Conservation (phyloP, 352 stramenopile species). For the Phytophthora quininea region DNA sequence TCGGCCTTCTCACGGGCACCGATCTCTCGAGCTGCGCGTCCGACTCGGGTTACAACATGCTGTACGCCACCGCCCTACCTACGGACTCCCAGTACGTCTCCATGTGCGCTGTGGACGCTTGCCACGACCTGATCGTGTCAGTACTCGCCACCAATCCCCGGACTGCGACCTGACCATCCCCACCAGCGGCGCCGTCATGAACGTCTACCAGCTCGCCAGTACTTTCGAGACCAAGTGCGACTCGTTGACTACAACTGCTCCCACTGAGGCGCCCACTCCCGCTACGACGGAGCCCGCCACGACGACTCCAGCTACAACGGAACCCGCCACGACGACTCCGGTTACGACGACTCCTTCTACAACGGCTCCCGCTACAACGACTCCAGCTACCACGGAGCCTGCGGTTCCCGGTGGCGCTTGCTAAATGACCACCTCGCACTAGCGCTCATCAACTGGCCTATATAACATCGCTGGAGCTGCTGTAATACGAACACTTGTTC, state of each 20-base stretch:
- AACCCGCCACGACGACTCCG: slow-evolving; percentile 4
- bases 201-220: slow-evolving; percentile 39
- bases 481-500: not conserved
- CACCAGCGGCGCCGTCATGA: slow-evolving; percentile 45
- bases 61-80: slow-evolving; percentile 32
- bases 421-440: slow-evolving; percentile 1
- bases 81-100: slow-evolving; percentile 24
- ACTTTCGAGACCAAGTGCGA: slow-evolving; percentile 29
- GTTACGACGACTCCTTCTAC: slow-evolving; percentile 7
- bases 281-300: slow-evolving; percentile 1
- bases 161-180: slow-evolving; percentile 51
- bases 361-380: slow-evolving; percentile 11
- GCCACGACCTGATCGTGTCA: slow-evolving; percentile 35
- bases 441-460: too few species aligned
- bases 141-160: slow-evolving; percentile 36
- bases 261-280: slow-evolving; percentile 4
- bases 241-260: slow-evolving; percentile 7
- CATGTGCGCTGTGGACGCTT: slow-evolving; percentile 39
- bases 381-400: slow-evolving; percentile 17
- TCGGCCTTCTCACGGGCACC: slow-evolving; percentile 19
- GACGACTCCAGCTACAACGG: slow-evolving; percentile 5
- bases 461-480: too few species aligned
- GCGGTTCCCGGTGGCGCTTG: slow-evolving; percentile 19
- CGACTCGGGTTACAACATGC: slow-evolving; percentile 46
- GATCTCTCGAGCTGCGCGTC: slow-evolving; percentile 27